These are phyloP conservation scores for Magnusiomyces tetraspermus DNA, from an alignment of 1,139 yeast genomes.

Conservation along the genomic window DNA sequence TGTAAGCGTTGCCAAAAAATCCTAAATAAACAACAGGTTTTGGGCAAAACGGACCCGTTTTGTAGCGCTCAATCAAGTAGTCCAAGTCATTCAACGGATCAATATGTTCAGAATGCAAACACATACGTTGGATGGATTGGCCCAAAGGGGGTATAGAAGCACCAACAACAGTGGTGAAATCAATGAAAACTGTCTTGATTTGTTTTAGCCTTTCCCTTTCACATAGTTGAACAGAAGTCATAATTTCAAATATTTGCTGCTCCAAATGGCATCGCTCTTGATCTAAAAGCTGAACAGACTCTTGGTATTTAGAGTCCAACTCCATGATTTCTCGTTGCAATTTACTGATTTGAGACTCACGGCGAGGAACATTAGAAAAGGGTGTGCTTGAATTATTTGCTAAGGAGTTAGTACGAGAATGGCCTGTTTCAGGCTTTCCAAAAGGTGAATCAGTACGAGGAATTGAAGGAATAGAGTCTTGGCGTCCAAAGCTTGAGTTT, in stretches of 20 bases:
- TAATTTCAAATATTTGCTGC: constrained; percentile 55
- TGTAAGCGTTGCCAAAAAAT: constrained; percentile 45
- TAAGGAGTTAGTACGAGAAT: not conserved
- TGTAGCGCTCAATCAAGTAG: constrained; percentile 49
- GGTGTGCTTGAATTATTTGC: not conserved
- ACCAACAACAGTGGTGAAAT: constrained; percentile 48
- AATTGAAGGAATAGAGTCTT: not conserved
- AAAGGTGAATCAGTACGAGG: not conserved
- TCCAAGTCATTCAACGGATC: constrained; percentile 56
- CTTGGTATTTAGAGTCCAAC: constrained; percentile 48
- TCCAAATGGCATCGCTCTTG: constrained; percentile 59
- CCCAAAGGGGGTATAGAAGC: constrained; percentile 32
- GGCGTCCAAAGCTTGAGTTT: not conserved
- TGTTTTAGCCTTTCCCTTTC: constrained; percentile 65
- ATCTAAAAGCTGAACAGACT: constrained; percentile 51
- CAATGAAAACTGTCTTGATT: constrained; percentile 55
- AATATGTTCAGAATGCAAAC: constrained; percentile 48
- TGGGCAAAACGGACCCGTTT: constrained; percentile 66
- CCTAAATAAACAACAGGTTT: constrained; percentile 61
- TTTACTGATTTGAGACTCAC: constrained; percentile 15
- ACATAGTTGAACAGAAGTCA: constrained; percentile 63
- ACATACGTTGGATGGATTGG: constrained; percentile 37
- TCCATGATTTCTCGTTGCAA: constrained; percentile 24
- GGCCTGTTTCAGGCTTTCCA: not conserved
- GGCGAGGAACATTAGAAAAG: too few species aligned